Conservation (phyloP, 1,139 yeast species). For the Magnusiomyces ingens region DNA sequence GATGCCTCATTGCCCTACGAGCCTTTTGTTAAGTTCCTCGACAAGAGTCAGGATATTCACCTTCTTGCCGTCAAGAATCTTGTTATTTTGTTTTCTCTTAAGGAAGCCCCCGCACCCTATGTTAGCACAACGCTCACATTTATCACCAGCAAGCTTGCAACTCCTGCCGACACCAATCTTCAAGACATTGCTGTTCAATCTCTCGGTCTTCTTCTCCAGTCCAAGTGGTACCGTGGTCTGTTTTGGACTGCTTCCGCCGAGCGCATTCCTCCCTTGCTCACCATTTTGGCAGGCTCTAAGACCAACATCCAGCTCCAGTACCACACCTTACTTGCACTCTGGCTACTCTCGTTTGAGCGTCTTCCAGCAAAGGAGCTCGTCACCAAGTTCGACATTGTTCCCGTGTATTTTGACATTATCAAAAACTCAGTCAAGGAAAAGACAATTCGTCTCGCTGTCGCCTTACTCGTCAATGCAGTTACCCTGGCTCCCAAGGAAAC, state of each 20-base stretch:
- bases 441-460: constrained; percentile 72
- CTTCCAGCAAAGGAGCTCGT: constrained; percentile 49
- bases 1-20: constrained; percentile 47
- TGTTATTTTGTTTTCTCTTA: constrained; percentile 26
- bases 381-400: constrained; percentile 39
- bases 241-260: constrained; percentile 47
- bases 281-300: constrained; percentile 42
- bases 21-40: constrained; percentile 49
- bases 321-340: constrained; percentile 64
- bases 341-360: constrained; percentile 76
- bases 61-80: constrained; percentile 32
- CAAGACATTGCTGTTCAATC: constrained; percentile 66
- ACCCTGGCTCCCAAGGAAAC: constrained; percentile 36
- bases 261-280: constrained; percentile 51
- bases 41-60: constrained; percentile 34
- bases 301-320: constrained; percentile 76
- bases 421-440: constrained; percentile 87
- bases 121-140: constrained; percentile 42
- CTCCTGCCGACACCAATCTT: constrained; percentile 44
- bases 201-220: constrained; percentile 53
- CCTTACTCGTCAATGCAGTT: constrained; percentile 50
- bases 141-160: constrained; percentile 40
- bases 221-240: constrained; percentile 50
- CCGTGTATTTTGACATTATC: constrained; percentile 55
- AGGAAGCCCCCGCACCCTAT: constrained; percentile 22